These are phyloP conservation scores for Carex littledalei DNA, from an alignment of 176 grass and related monocot genomes.

Conservation along the genomic window DNA sequence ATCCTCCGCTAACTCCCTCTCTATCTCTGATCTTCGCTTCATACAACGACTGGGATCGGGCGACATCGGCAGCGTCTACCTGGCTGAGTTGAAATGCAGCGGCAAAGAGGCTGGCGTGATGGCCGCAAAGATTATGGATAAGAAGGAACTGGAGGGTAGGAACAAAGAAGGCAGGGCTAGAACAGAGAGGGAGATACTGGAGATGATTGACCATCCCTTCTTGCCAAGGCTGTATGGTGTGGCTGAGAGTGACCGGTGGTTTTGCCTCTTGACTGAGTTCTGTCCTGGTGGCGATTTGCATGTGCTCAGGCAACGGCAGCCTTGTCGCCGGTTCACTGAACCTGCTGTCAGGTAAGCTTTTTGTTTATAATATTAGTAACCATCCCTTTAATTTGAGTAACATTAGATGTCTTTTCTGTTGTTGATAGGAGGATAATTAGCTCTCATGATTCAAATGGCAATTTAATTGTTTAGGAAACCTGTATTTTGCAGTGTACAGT, in stretches of 20 bases:
- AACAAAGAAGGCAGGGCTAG: conserved; percentile 79
- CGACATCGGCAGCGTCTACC: conserved; percentile 96
- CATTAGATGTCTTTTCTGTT: background rate
- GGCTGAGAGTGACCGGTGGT: conserved; percentile 75
- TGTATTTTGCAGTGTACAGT: background rate
- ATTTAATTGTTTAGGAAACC: background rate
- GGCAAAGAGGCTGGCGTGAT: conserved; percentile 24
- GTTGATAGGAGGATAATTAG: background rate
- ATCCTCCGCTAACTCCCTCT: background rate
- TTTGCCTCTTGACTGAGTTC: conserved; percentile 98
- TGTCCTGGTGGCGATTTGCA: conserved; percentile 98
- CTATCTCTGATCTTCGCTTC: conserved; percentile 76
- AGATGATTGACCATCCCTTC: conserved; percentile 88
- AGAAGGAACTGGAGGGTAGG: conserved; percentile 68
- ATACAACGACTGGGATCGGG: conserved; percentile 64
- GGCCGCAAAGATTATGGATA: conserved; percentile 95
- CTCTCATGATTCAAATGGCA: background rate
- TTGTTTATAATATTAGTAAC: background rate
- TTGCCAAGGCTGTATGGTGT: conserved; percentile 70
- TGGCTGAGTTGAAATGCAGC: conserved; percentile 52
- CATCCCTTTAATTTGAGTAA: background rate
- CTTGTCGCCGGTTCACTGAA: conserved; percentile 65
- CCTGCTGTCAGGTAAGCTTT: conserved; percentile 63
- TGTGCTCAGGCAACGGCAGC: conserved; percentile 89
- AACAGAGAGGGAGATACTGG: conserved; percentile 92